phyloP scores from a whole-genome alignment of 169 alveolate species.

The Cardiosporidium cionae region DNA sequence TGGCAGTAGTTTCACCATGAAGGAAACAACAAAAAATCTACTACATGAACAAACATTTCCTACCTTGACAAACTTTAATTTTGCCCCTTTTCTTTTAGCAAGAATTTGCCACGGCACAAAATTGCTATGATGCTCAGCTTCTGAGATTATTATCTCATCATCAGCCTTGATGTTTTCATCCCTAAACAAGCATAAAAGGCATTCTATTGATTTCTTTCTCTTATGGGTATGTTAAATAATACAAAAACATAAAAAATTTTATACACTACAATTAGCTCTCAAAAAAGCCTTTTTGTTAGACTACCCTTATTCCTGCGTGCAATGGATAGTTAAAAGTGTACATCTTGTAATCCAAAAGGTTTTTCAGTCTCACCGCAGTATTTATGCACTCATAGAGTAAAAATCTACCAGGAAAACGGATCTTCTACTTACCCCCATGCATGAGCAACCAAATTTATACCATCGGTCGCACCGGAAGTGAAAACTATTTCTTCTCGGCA shows the following conservation, averaged over 20 bases:
- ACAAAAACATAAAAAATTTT: background rate
- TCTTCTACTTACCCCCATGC: conserved; percentile 35
- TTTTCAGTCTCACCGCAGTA: too few species aligned
- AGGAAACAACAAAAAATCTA: too few species aligned
- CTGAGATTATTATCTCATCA: background rate
- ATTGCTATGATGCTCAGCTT: conserved; percentile 44
- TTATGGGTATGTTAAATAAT: conserved; percentile 6
- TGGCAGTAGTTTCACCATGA: background rate
- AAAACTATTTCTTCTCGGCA: conserved; percentile 34
- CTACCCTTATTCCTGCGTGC: too few species aligned
- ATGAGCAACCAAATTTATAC: conserved; percentile 38
- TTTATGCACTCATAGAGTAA: too few species aligned
- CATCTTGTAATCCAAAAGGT: too few species aligned
- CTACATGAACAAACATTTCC: background rate
- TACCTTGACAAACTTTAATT: conserved; percentile 13
- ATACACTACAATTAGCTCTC: too few species aligned
- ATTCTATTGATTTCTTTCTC: background rate
- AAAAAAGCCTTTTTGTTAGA: too few species aligned
- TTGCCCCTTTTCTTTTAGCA: conserved; percentile 31
- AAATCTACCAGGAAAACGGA: too few species aligned
- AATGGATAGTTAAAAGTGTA: too few species aligned
- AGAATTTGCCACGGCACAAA: conserved; percentile 45
- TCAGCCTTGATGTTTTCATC: conserved; percentile 8
- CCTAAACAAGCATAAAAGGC: background rate
- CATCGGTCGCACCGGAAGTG: conserved; percentile 48